Base-by-base conservation (phyloP, 2,329 filamentous ascomycete species). In the Fusarium incarnatum region DNA sequence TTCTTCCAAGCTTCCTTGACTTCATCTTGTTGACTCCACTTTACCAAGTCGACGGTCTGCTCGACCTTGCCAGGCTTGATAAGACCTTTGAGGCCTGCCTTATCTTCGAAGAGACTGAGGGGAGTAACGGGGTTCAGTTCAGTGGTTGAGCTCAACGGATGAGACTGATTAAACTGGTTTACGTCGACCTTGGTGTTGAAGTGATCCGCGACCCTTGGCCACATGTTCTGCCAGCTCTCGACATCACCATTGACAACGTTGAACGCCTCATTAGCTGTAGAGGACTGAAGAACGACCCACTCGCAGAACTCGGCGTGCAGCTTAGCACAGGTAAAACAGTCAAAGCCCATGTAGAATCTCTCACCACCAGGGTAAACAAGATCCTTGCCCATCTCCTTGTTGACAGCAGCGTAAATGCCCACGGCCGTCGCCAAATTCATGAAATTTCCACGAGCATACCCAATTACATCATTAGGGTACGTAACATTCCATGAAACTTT, bases 371-470 rank as follows among this genome's bases (percentile, higher is more conserved):
- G 58, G 28, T 37, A 61, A 4, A 44, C 20, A 1, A 61, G 54
- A 4, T 59, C 45, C 6, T 61, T 12, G 12, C 54, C 58, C 13
- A 61, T 23, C 16, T 61, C 54, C n/a, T 61, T 50, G 16, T 48
- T 61, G 8, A 23, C 20, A 6, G 58, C 54, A 2, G 41, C 60
- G 16, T 59, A 65, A 11, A 65, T 48, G 3, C 60, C 62, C 7
- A 59, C 23, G 1, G 52, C 60, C 9, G 52, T 65, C 9, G 22
- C 46, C n/a, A 65, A 20, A 18, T 65, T 65, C 62, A 65, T 65
- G 9, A 65, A 65, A 28, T 65, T 65, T 15, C 62, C 60, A 9
- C 53, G 60, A 1, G 60, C 62, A 9, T 64, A 65, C 4, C 62
- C 62, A 2, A 65, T 64, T 10, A 65, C 62, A 20, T 65, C 62